A percentile compares a stretch with the other conserved stretches of the same genome.
Conservation (phyloP, 2,329 filamentous ascomycete species). For the Aureobasidium sp. region DNA sequence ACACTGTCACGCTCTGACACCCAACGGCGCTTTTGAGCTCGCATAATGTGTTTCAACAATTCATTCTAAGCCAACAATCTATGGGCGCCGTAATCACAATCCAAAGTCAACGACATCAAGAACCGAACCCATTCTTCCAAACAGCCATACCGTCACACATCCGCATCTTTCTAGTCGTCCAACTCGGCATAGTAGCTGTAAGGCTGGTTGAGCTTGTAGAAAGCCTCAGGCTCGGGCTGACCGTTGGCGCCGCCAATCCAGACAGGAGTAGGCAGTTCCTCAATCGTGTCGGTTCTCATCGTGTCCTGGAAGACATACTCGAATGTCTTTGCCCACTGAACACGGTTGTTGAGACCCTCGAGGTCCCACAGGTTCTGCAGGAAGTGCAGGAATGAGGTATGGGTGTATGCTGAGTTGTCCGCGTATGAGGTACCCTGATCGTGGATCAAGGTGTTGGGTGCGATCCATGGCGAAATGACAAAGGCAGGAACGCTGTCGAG, state of each 20-base stretch:
- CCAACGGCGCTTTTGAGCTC: too few species aligned
- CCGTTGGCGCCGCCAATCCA: constrained; percentile 29
- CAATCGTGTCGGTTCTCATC: constrained; percentile 22
- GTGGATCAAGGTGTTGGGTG: constrained; percentile 31
- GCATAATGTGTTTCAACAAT: too few species aligned
- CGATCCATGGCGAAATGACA: constrained; percentile 30
- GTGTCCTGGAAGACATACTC: constrained; percentile 32
- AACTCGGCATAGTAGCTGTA: constrained; percentile 9
- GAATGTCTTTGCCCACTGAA: constrained; percentile 38
- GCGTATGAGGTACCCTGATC: constrained; percentile 34
- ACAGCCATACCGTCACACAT: too few species aligned
- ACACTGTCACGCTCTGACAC: too few species aligned
- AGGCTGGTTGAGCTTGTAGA: constrained; percentile 19
- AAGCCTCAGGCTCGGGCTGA: constrained; percentile 30
- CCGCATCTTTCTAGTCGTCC: neutral
- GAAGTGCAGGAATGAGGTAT: constrained; percentile 35
- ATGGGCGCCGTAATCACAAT: too few species aligned
- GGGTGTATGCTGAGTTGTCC: constrained; percentile 33
- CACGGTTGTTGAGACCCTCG: constrained; percentile 35
- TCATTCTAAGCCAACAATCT: too few species aligned
- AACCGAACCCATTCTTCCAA: too few species aligned
- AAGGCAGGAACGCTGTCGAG: constrained; percentile 29
- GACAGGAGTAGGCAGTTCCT: constrained; percentile 28
- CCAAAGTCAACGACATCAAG: too few species aligned
- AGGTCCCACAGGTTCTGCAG: constrained; percentile 36